Evolutionary conservation across 73 alveolate species (phyloP), one percentile per base, ranked within the genome.

Genomic region (Paramecium primaurelia): DNA sequence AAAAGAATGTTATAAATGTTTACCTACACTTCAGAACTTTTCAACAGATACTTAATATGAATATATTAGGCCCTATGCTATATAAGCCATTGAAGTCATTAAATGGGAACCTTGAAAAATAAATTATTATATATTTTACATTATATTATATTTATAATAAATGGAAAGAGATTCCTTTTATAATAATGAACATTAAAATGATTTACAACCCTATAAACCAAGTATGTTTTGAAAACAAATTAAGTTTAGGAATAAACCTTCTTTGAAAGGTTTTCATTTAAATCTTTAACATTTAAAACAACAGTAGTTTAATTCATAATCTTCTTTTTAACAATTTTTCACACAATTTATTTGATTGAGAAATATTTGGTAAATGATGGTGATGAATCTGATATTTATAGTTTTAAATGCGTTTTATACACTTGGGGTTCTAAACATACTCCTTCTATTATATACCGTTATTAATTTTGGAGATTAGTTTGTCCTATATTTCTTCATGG

Each of bases 401-500:
- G 40, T 77, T 77, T 77, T 40, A 71, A 77, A 77, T 77, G 89
- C 26, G 89, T 77, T 6, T 42, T 77, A 2, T 77, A 77, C 22
- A 42, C 64, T n/a, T 77, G 89, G 89, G 89, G 89, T 38, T 77
- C 89, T 1, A 77, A 77, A 40, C 89, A 77, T 44, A 77, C 89
- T 26, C 89, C 89, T 9, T 77, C 89, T 38, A 77, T 77, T 22
- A 38, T 77, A 40, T 77, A 77, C 89, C 89, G 89, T 77, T 77
- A 38, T 77, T 38, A 77, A 77, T 77, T 34, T 77, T 92, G 95
- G 94, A 94, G 98, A 93, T 95, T 45, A 51, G 73, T 96, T 16
- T 75, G 94, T 40, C 98, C 98, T 16, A 90, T 91, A 60, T 58
- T 94, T 69, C 91, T 96, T 40, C 98, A 96, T 75, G 95, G 93